Base-by-base conservation (phyloP, 192 early-diverging fungal genomes). In the Piromyces finnis region DNA sequence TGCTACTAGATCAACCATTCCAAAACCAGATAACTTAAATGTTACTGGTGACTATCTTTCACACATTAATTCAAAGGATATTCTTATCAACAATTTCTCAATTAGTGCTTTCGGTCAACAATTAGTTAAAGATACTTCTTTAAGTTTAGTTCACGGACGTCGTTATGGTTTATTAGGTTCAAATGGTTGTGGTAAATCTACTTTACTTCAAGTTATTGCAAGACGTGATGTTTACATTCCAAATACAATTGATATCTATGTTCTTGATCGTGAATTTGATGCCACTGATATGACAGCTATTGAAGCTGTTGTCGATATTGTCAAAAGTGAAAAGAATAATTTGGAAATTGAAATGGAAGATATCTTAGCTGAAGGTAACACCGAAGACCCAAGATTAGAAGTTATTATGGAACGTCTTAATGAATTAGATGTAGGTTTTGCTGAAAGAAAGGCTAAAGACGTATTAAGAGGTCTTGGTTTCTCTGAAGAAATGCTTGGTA, bases 151-250 rank as follows among this genome's bases (percentile, higher is more conserved):
- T 81, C 90, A 92, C 80, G 94, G 94, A 37, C 90, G 90, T 78
- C 90, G 92, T 30, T 95, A 95, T 84, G 94, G 94, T 78, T 82
- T 95, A 18, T 92, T 90, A 84, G 97, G 96, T 39, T 87, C 93
- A 79, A 98, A 99, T 88, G 98, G 98, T 26, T 93, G 92, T 81
- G 98, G 98, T 79, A 96, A 97, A 86, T 95, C 94, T 17, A 98
- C 98, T 35, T 97, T 99, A 86, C 87, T 99, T 80, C 90, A 93
- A 80, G 94, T 93, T 59, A 90, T 99, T 86, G 94, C 95, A 80
- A 93, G 91, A 77, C 91, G 96, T 84, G 98, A 99, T 82, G 94
- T 94, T 77, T 93, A 94, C 41, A 95, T 99, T 84, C 98, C 98
- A 26, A 93, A 93, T 22, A 95, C 97, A 82, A 98, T 99, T 84